Conservation (phyloP, 495 filamentous ascomycete genomes). For the Margaritispora aquatica region DNA sequence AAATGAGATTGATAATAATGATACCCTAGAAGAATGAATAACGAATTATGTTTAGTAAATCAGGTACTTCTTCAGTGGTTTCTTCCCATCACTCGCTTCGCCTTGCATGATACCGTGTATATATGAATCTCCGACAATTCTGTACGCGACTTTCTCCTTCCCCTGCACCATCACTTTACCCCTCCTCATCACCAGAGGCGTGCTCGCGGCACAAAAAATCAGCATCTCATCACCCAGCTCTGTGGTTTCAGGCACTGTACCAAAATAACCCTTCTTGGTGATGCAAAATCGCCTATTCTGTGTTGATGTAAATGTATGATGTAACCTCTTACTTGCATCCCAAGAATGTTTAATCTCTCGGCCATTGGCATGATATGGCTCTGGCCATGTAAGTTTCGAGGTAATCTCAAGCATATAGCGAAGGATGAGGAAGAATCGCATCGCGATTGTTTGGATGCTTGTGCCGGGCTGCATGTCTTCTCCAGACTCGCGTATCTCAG, state of each 20-base stretch:
- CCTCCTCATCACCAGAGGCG: slow-evolving; percentile 4
- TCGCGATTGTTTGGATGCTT: not conserved
- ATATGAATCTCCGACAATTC: slow-evolving; percentile 6
- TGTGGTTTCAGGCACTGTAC: slow-evolving; percentile 1
- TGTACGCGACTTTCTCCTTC: not conserved
- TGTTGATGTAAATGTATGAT: too few relatives aligned
- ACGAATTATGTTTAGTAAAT: not conserved
- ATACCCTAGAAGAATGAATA: not conserved
- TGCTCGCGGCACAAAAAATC: slow-evolving; percentile 3
- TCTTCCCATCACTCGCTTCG: not conserved
- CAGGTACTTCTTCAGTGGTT: not conserved
- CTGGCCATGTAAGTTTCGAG: not conserved
- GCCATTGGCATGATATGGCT: not conserved
- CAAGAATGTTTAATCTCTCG: too few relatives aligned
- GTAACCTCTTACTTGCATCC: too few relatives aligned
- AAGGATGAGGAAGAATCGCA: not conserved
- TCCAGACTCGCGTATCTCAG: not conserved
- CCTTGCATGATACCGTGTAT: slow-evolving; percentile 8
- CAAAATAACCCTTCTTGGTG: slow-evolving; percentile 7
- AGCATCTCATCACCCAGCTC: not conserved
- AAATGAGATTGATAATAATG: not conserved
- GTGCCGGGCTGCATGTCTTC: not conserved
- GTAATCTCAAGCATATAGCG: not conserved
- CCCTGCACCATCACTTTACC: not conserved
- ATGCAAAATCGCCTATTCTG: slow-evolving; percentile 1